Base-by-base conservation (phyloP, 2,329 filamentous ascomycete species). In the Ceratocystiopsis sp. region DNA sequence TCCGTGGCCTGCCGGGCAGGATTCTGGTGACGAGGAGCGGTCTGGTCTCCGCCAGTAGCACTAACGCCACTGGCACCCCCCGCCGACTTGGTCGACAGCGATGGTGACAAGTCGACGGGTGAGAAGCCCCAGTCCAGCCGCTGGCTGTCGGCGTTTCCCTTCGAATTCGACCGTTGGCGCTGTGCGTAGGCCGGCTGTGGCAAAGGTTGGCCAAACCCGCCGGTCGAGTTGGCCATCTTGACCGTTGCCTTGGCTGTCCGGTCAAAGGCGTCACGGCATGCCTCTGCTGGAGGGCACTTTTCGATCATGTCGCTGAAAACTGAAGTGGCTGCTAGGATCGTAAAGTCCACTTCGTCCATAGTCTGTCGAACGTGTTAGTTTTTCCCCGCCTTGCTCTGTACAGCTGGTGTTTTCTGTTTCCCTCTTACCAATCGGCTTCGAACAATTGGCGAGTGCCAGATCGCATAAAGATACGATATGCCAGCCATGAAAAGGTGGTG, bases 401-500 rank as follows among this genome's bases (percentile, higher is more conserved):
- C 15, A 34, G 10, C 12, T 5, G 11, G 4, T 6, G 10, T 15
- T 13, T 34, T 13, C 33, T 15, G 13, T 15, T 21, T 21, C 7
- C 19, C 19, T 21, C 81, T 64, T 73, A 89, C 84, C 60, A 96
- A 65, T 45, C 84, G 78, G 57, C 81, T 86, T 53, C 89, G 75
- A 41, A 96, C 89, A 43, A 84, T 73, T 7, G 84, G 78, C 12
- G 89, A 95, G 61, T 96, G 89, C 89, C 89, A 96, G 45, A 96
- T 91, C 17, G 91, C 87, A 60, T 95, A 96, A 2, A 96, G 69
- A 59, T 95, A 96, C 19, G 89, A 93, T 46, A 96, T 80, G 62
- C 87, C 89, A 25, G 89, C 89, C 83, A 94, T 95, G 63, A 96
- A 96, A 8, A 96, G 69, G 60, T 96, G 87, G 57, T 96, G 89